Base-by-base conservation (phyloP, 495 filamentous ascomycete genomes). In the Copromyces sp. region DNA sequence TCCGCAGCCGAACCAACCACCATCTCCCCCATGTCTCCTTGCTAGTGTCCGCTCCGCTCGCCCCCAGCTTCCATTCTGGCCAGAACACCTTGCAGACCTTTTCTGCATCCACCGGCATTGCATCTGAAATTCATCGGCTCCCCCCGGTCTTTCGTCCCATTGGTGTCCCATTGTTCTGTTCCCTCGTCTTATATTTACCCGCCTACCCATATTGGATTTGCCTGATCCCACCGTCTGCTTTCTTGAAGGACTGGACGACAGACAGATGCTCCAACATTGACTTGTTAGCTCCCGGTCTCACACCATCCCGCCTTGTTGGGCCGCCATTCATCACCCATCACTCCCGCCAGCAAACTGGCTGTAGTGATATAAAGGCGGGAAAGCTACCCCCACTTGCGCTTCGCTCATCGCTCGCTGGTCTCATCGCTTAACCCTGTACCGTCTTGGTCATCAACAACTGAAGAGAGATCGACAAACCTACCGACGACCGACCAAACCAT, bases 141-240 rank as follows among this genome's bases (percentile, higher is more conserved):
- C 45, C 45, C 74, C 42, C 40, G 69, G 47, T 37, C 7, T 37
- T 40, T 44, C 72, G 68, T 74, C 76, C 71, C 76, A 81, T 81
- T 81, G 80, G 80, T 68, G 73, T 75, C 73, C 68, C 38, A 68
- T 45, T 65, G 71, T 65, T 72, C 71, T 59, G 68, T 68, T 68
- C 73, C 41, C 74, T 73, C 76, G 76, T 77, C 40, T 68, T 71
- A 73, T 76, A 81, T 81, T 81, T 81, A 82, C 74, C 80, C 80
- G 80, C 73, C 42, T 44, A 70, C 77, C 79, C 78, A 81, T 77
- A 81, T 80, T 79, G 76, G 68, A 47, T 70, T 61, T 61, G 16
- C 29, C 53, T 61, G 53, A 61, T 35, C 53, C 53, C 29, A 32
- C 53, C 29, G 24, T 35, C 29, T 8, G 53, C 24, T 61, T 61